Conservation (phyloP, 2,329 filamentous ascomycete genomes). For the Penicillium occitanis region DNA sequence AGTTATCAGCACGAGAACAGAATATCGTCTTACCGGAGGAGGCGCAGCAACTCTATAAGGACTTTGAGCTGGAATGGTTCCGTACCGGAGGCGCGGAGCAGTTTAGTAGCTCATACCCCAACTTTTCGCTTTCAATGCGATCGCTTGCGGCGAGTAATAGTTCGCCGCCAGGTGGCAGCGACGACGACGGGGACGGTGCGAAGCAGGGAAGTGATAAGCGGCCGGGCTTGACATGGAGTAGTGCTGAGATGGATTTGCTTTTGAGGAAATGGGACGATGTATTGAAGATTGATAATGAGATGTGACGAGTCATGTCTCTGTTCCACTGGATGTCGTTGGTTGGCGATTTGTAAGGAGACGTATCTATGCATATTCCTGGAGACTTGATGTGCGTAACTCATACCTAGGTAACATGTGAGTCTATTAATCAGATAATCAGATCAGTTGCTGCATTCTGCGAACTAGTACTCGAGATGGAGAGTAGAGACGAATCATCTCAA, state of each 20-base stretch:
- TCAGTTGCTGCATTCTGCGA: not conserved
- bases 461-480: not conserved
- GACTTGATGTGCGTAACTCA: not conserved
- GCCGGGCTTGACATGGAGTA: not conserved
- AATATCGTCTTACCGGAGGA: conserved; percentile 18
- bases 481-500: not conserved
- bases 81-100: not conserved
- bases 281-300: conserved; percentile 12
- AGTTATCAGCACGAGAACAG: conserved; percentile 18
- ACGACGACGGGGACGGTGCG: not conserved
- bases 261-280: conserved; percentile 17
- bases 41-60: conserved; percentile 7
- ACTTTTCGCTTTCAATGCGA: conserved; percentile 17
- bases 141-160: conserved; percentile 7
- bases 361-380: not conserved
- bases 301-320: not conserved
- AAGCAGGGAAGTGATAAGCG: not conserved
- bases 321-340: not conserved
- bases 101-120: conserved; percentile 20
- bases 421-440: not conserved
- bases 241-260: conserved; percentile 18
- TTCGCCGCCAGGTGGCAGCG: not conserved
- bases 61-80: conserved; percentile 20
- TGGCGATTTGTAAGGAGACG: not conserved
- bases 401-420: not conserved